A percentile compares a stretch with the other conserved stretches of the same genome.
Conservation (phyloP, 352 stramenopile species). For the Pythium plurisporium region DNA sequence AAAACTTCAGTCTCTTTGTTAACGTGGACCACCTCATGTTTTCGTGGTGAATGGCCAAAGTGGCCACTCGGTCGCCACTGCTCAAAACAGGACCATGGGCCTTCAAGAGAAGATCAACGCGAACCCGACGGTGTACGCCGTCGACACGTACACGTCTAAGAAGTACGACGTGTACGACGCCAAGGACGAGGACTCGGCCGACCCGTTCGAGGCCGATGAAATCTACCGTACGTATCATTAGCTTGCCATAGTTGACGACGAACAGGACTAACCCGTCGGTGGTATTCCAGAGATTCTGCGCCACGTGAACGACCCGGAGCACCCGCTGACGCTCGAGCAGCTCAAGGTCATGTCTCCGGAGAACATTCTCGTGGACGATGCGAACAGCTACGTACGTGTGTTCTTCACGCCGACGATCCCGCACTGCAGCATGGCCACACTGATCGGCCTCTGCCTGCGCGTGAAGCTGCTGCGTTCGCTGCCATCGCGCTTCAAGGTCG, state of each 20-base stretch:
- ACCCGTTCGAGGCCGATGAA: slow-evolving; percentile 82
- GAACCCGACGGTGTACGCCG: slow-evolving; percentile 84
- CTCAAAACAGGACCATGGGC: slow-evolving; percentile 35
- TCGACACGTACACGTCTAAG: slow-evolving; percentile 44
- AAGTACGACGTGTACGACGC: slow-evolving; percentile 63
- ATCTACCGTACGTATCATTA: slow-evolving; percentile 78
- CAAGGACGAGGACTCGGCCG: slow-evolving; percentile 56
- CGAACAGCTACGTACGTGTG: slow-evolving; percentile 68
- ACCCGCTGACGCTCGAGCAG: slow-evolving; percentile 92
- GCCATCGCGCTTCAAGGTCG: slow-evolving; percentile 91
- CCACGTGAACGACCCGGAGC: slow-evolving; percentile 92
- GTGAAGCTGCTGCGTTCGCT: slow-evolving; percentile 96
- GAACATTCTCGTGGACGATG: slow-evolving; percentile 88
- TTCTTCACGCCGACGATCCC: slow-evolving; percentile 95
- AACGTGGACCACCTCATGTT: neutral
- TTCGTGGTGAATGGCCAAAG: neutral
- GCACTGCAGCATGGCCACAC: slow-evolving; percentile 97
- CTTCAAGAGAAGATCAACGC: slow-evolving; percentile 85
- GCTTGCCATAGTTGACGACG: neutral
- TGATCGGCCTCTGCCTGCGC: slow-evolving; percentile 94
- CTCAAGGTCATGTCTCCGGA: slow-evolving; percentile 91
- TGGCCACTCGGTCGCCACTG: neutral
- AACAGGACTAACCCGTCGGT: too few relatives aligned
- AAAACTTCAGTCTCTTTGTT: neutral
- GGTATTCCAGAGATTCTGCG: slow-evolving; percentile 67